These are phyloP conservation scores for Isatis tinctoria DNA, from an alignment of 345 rosid genomes.

Conservation along the genomic window DNA sequence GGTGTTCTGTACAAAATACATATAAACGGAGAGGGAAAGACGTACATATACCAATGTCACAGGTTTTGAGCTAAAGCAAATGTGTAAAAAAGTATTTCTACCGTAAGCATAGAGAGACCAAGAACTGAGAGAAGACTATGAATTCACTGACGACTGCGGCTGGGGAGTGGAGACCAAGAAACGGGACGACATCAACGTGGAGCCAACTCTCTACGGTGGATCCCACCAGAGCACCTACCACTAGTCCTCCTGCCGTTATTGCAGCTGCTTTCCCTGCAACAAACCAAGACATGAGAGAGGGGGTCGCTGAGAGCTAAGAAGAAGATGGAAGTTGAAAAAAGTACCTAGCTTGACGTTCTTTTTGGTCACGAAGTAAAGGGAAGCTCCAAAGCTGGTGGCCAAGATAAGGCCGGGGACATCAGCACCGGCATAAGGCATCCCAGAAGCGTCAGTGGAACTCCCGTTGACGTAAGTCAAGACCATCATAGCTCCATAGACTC, in stretches of 20 bases:
- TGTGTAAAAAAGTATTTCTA: conserved; percentile 33
- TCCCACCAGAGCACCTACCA: conserved; percentile 94
- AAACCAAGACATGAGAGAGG: conserved; percentile 9
- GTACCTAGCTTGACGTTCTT: conserved; percentile 81
- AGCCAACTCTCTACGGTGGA: conserved; percentile 88
- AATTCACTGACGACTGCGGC: conserved; percentile 82
- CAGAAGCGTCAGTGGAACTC: conserved; percentile 42
- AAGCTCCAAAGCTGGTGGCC: conserved; percentile 86
- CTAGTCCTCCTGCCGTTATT: conserved; percentile 81
- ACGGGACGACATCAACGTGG: conserved; percentile 93
- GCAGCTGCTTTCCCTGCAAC: conserved; percentile 80
- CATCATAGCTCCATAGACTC: conserved; percentile 90
- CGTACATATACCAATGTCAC: conserved; percentile 17
- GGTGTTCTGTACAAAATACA: conserved; percentile 33
- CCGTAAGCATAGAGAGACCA: conserved; percentile 76
- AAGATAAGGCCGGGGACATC: conserved; percentile 84
- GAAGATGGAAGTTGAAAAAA: neutral
- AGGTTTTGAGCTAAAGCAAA: conserved; percentile 9
- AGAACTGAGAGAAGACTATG: conserved; percentile 74
- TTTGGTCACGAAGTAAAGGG: conserved; percentile 84
- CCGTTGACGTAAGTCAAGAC: conserved; percentile 78
- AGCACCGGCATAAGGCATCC: conserved; percentile 53
- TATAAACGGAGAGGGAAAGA: conserved; percentile 5
- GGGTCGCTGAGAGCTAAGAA: neutral
- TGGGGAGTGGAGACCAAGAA: conserved; percentile 81